Evolutionary conservation across 129 eudicot genomes (phyloP).

Genomic region (Oenanthe sinensis): DNA sequence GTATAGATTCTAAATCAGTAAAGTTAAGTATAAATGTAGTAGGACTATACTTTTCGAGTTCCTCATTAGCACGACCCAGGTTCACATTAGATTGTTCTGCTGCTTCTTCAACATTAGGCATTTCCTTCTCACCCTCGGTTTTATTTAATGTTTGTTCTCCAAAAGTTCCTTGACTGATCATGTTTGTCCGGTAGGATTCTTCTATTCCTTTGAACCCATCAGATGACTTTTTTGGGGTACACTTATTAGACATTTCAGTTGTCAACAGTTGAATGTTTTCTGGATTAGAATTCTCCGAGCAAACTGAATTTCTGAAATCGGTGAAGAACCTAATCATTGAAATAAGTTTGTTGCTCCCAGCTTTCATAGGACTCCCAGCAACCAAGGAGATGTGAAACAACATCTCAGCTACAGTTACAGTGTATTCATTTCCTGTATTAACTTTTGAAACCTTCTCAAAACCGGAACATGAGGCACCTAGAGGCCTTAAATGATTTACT

Average conservation of each 20-base stretch:
- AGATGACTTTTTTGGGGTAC: constrained; percentile 1
- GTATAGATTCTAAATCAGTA: constrained; percentile 45
- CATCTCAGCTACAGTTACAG: constrained; percentile 34
- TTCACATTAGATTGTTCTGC: constrained; percentile 8
- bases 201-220: constrained; percentile 24
- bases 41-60: constrained; percentile 26
- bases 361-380: constrained; percentile 44
- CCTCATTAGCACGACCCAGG: constrained; percentile 7
- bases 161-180: constrained; percentile 23
- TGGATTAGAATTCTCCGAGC: constrained; percentile 10
- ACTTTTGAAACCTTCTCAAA: constrained; percentile 12
- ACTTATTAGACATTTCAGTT: constrained; percentile 1
- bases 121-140: constrained; percentile 6
- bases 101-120: constrained; percentile 9
- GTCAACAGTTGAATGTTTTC: background rate
- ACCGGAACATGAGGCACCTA: constrained; percentile 2
- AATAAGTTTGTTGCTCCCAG: constrained; percentile 15
- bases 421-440: background rate
- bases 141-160: constrained; percentile 23
- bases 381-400: constrained; percentile 35
- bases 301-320: constrained; percentile 41
- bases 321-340: constrained; percentile 26
- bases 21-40: constrained; percentile 61
- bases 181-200: constrained; percentile 49
- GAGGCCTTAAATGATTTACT: constrained; percentile 2